These are phyloP conservation scores for Fusarium clavum DNA, from an alignment of 2,329 filamentous ascomycete species.

Conservation along the genomic window DNA sequence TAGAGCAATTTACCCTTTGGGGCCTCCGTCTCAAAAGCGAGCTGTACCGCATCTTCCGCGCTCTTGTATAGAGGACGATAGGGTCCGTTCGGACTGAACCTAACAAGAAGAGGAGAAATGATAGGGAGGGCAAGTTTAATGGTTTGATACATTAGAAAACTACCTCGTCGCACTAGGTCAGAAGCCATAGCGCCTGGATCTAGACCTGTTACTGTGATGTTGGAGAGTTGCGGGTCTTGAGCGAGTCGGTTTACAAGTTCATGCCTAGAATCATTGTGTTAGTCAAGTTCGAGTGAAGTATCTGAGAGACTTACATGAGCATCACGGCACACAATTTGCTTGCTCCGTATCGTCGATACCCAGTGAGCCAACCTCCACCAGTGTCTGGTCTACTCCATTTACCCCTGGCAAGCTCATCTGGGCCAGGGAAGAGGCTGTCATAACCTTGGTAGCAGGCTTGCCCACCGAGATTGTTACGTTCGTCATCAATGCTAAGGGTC, in stretches of 20 bases:
- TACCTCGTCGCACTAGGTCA: slow-evolving; percentile 46
- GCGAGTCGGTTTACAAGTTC: slow-evolving; percentile 52
- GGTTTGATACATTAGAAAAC: slow-evolving; percentile 39
- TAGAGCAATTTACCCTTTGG: slow-evolving; percentile 49
- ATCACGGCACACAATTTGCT: slow-evolving; percentile 54
- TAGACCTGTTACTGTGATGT: slow-evolving; percentile 52
- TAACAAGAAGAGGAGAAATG: slow-evolving; percentile 39
- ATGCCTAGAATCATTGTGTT: slow-evolving; percentile 39
- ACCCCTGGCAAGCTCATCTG: slow-evolving; percentile 50
- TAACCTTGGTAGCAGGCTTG: slow-evolving; percentile 41
- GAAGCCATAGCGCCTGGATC: slow-evolving; percentile 55
- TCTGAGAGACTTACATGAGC: slow-evolving; percentile 47
- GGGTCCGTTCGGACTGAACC: slow-evolving; percentile 47
- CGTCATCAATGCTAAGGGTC: slow-evolving; percentile 44
- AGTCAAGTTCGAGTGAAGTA: slow-evolving; percentile 1
- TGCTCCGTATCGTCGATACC: slow-evolving; percentile 54
- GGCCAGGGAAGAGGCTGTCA: slow-evolving; percentile 47
- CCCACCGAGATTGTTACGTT: slow-evolving; percentile 41
- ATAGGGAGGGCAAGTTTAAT: slow-evolving; percentile 45
- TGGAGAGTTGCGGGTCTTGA: slow-evolving; percentile 49
- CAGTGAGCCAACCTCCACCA: slow-evolving; percentile 45
- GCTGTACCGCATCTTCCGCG: slow-evolving; percentile 48
- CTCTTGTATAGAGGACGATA: slow-evolving; percentile 50
- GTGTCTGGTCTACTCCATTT: slow-evolving; percentile 50
- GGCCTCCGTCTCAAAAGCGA: slow-evolving; percentile 48